Evolutionary conservation across 2,329 filamentous ascomycete species (phyloP).

Genomic region (Escovopsis weberi): DNA sequence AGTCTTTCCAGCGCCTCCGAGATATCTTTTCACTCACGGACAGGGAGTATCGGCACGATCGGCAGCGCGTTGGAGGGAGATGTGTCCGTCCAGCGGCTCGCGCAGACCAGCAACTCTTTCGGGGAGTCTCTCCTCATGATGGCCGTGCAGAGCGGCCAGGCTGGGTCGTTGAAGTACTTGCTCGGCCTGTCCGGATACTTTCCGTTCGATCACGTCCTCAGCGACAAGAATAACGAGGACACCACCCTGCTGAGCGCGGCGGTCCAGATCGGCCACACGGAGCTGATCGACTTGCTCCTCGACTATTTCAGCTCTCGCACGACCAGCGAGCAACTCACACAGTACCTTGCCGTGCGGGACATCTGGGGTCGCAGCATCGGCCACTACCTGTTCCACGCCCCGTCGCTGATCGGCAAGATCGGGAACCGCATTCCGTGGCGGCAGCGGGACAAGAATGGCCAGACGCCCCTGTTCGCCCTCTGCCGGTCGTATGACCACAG

Average conservation of each 20-base stretch:
- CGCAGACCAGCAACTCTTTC: conserved; percentile 51
- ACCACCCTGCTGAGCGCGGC: conserved; percentile 83
- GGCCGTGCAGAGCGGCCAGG: conserved; percentile 60
- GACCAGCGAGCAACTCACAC: conserved; percentile 39
- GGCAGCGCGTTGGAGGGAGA: conserved; percentile 68
- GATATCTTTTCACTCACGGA: conserved; percentile 66
- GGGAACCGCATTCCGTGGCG: conserved; percentile 74
- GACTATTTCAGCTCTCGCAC: conserved; percentile 49
- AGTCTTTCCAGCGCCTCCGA: conserved; percentile 81
- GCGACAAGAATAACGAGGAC: conserved; percentile 79
- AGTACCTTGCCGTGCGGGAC: conserved; percentile 66
- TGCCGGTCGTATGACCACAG: conserved; percentile 92
- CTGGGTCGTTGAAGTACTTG: conserved; percentile 63
- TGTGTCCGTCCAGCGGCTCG: conserved; percentile 64
- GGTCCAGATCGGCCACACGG: conserved; percentile 65
- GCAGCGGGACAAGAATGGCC: conserved; percentile 86
- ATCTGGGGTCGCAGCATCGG: conserved; percentile 74
- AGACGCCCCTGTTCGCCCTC: conserved; percentile 91
- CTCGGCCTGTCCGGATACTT: conserved; percentile 66
- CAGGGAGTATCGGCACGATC: conserved; percentile 62
- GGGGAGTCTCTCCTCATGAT: conserved; percentile 86
- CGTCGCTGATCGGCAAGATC: conserved; percentile 61
- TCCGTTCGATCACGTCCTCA: conserved; percentile 52
- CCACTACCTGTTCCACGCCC: conserved; percentile 93
- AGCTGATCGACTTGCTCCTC: conserved; percentile 62